Evolutionary conservation across 148 eudicot species (phyloP).

Genomic region (Rhododendron henanense): DNA sequence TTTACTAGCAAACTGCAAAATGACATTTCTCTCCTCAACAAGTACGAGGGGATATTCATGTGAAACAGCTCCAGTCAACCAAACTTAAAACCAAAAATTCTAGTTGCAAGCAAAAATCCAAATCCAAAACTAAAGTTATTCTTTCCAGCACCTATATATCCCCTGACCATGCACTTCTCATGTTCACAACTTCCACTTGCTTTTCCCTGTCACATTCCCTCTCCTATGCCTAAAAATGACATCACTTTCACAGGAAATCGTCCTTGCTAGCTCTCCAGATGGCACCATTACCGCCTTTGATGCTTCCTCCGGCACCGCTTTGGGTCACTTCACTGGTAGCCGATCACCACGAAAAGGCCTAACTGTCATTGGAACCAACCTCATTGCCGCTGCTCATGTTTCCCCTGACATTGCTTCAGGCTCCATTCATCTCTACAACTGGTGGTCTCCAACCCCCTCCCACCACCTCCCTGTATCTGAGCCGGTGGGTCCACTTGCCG

Average conservation of each 20-base stretch:
- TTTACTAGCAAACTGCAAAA: background rate
- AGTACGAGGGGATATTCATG: background rate
- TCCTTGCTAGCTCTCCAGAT: slow-evolving; percentile 15
- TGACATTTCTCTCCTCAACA: background rate
- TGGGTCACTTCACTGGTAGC: slow-evolving; percentile 18
- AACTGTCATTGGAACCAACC: slow-evolving; percentile 9
- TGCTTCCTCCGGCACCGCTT: slow-evolving; percentile 6
- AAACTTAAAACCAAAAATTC: background rate
- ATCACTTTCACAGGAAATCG: slow-evolving; percentile 11
- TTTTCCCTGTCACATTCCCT: background rate
- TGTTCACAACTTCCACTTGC: background rate
- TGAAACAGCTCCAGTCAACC: background rate
- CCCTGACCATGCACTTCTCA: background rate
- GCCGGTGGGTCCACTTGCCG: slow-evolving; percentile 25
- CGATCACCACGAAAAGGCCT: slow-evolving; percentile 24
- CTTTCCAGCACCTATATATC: background rate
- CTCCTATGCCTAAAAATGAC: slow-evolving; percentile 4
- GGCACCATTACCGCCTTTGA: slow-evolving; percentile 17
- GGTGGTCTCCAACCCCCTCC: slow-evolving; percentile 15
- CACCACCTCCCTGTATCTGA: slow-evolving; percentile 16
- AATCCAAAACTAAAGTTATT: background rate
- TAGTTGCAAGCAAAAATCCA: background rate
- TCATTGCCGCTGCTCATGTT: slow-evolving; percentile 23
- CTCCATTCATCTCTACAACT: slow-evolving; percentile 22
- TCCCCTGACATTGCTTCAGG: slow-evolving; percentile 17